Percentiles rank a stretch among this genome's conserved stretches.
phyloP scores from a whole-genome alignment of 2,329 filamentous ascomycete genomes.

The Pseudogymnoascus sp. region DNA sequence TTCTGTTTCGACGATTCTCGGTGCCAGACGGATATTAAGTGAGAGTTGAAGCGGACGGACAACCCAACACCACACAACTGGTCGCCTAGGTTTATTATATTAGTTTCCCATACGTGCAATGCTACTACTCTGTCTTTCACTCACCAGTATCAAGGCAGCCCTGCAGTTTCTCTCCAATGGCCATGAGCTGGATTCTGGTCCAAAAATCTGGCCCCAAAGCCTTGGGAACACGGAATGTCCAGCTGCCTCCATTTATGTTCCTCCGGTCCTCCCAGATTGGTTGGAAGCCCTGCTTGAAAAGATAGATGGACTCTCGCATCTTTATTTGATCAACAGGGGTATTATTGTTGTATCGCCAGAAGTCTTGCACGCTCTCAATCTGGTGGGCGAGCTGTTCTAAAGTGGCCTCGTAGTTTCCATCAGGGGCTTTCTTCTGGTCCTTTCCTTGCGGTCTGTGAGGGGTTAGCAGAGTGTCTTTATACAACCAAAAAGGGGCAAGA shows the following conservation, averaged over 20 bases:
- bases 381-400: conserved; percentile 55
- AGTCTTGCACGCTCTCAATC: conserved; percentile 77
- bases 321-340: conserved; percentile 68
- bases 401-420: conserved; percentile 26
- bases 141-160: conserved; percentile 61
- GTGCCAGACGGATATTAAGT: conserved; percentile 89
- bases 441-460: conserved; percentile 24
- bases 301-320: conserved; percentile 68
- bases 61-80: conserved; percentile 86
- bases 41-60: conserved; percentile 79
- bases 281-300: conserved; percentile 70
- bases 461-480: neutral
- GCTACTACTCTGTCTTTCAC: conserved; percentile 20
- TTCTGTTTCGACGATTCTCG: conserved; percentile 73
- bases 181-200: conserved; percentile 73
- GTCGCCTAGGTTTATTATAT: conserved; percentile 45
- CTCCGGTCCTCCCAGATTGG: conserved; percentile 80
- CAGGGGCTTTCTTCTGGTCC: conserved; percentile 29
- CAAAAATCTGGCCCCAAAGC: conserved; percentile 63
- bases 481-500: neutral
- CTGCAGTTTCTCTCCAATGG: conserved; percentile 75
- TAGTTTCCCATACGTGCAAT: neutral
- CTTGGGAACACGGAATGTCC: conserved; percentile 88
- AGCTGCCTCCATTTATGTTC: conserved; percentile 78
- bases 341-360: conserved; percentile 78